Evolutionary conservation across 441 rosid genomes (phyloP).

Genomic region (Cnidoscolus chayamansa): DNA sequence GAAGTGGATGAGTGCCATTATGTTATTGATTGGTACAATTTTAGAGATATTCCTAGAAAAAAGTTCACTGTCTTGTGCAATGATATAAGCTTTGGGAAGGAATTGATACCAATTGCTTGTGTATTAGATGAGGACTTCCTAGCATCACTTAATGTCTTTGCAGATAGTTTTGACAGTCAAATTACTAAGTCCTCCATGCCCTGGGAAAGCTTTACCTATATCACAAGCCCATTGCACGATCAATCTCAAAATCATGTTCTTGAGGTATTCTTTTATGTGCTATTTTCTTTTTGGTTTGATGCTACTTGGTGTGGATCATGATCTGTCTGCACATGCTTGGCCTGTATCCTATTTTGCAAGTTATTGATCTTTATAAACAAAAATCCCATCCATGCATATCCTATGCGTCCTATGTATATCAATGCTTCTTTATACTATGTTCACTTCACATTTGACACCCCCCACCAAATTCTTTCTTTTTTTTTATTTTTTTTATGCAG

Average conservation of each 20-base stretch:
- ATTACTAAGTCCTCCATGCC: conserved; percentile 43
- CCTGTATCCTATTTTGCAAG: neutral
- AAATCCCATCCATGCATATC: no score
- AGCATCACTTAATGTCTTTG: conserved; percentile 35
- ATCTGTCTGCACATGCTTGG: neutral
- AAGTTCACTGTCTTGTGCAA: conserved; percentile 54
- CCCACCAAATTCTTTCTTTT: neutral
- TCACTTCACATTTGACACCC: no score
- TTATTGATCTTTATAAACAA: neutral
- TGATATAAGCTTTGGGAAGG: conserved; percentile 91
- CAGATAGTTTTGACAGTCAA: conserved; percentile 33
- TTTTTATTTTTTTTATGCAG: conserved; percentile 35
- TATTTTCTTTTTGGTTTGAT: conserved; percentile 7
- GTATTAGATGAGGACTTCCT: conserved; percentile 61
- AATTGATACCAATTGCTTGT: conserved; percentile 66
- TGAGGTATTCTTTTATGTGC: conserved; percentile 51
- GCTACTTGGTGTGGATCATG: conserved; percentile 6
- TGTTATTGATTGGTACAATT: conserved; percentile 58
- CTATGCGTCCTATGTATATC: neutral
- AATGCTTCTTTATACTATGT: neutral
- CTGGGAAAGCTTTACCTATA: conserved; percentile 79
- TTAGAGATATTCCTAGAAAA: conserved; percentile 43
- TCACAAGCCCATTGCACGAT: conserved; percentile 56
- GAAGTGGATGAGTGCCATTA: conserved; percentile 87
- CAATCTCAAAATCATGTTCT: conserved; percentile 43